Evolutionary conservation across 2,329 filamentous ascomycete species (phyloP), one percentile per base, ranked within the genome.

Genomic region (Sordariomycetes sp.): DNA sequence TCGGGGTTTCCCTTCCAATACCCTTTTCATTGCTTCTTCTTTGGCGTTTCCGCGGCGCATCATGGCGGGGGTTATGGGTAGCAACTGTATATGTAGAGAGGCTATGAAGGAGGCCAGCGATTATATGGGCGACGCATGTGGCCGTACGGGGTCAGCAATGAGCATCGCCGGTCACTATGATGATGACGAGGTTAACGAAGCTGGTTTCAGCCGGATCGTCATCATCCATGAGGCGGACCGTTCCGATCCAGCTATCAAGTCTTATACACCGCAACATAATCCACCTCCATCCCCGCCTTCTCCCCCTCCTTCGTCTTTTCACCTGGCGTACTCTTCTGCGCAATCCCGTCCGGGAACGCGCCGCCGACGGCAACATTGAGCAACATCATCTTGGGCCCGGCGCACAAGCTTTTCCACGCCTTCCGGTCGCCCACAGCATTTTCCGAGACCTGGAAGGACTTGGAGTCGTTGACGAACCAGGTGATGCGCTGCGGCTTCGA

Each of bases 311-410:
- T 55, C 3, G 72, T 74, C 35, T 55, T 53, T 2, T 60, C 60
- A 12, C 66, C 70, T 0, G 73, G 72, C 15, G 68, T 71, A 24
- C 59, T 63, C 2, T 62, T 61, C 24, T 65, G 63, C 1, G 68
- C 66, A 15, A 70, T 59, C 5, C 62, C 69, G 55, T 71, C 62
- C 0, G 72, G 70, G 52, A 74, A 69, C 22, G 64, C 59, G 20
- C 71, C 70, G 20, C 71, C 71, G 3, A 74, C 66, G 24, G 71
- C 71, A n/a, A 73, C 66, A 58, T 74, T 71, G 22, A 74, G 61
- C 52, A 74, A 55, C 17, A 74, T 60, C 62, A 72, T 69, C 59
- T 70, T 67, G 13, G 57, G 59, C 51, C 61, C 60, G 34, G 63
- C 64, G 3, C 66, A 66, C 6, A 73, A 55, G 45, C 62, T 61